Conservation (phyloP, 768 basidiomycete species). For the Leccinellum rugosiceps region DNA sequence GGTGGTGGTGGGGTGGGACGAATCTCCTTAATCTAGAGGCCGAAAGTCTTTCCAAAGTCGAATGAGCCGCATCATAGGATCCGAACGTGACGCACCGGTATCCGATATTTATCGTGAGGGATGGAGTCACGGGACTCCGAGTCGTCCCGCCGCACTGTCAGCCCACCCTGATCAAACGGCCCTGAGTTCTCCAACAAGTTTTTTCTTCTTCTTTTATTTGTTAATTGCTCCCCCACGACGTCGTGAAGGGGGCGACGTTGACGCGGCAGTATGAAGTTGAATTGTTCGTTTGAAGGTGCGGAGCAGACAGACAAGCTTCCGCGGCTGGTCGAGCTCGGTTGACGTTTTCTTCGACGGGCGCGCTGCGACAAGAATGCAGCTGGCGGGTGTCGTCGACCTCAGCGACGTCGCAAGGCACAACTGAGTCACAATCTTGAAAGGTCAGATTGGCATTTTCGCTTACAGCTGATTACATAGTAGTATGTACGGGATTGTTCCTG, state of each 20-base stretch:
- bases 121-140: background rate
- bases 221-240: background rate
- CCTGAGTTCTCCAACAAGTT: background rate
- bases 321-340: background rate
- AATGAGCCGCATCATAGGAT: background rate
- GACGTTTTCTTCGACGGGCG: background rate
- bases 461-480: constrained; percentile 9
- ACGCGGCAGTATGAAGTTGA: background rate
- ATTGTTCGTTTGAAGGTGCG: background rate
- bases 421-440: background rate
- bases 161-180: constrained; percentile 26
- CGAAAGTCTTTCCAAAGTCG: background rate
- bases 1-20: background rate
- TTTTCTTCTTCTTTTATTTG: background rate
- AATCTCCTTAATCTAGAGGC: background rate
- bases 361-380: background rate
- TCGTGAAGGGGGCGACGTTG: background rate
- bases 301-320: background rate
- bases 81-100: background rate
- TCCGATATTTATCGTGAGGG: background rate
- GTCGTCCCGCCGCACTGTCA: background rate
- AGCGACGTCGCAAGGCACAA: background rate
- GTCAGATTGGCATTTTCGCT: background rate
- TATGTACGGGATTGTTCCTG: constrained; percentile 20
- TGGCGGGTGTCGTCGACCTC: background rate